Evolutionary conservation across 2,329 filamentous ascomycete genomes (phyloP).

Genomic region (Pseudogymnoascus sp.): DNA sequence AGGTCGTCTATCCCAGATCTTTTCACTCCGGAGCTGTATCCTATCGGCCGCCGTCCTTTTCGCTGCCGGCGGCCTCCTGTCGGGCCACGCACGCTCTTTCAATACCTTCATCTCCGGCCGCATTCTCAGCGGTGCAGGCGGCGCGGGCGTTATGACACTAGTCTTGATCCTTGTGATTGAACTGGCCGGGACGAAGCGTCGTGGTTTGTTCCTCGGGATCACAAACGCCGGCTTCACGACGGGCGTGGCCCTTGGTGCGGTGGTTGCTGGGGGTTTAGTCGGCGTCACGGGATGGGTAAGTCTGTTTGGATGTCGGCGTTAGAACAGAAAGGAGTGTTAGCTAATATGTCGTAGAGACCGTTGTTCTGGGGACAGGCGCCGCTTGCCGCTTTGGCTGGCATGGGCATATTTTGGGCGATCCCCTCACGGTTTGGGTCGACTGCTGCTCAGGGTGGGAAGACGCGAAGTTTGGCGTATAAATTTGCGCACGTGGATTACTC

Average conservation of each 20-base stretch:
- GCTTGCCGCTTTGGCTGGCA: constrained; percentile 51
- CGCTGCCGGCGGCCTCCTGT: constrained; percentile 56
- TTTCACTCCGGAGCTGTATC: constrained; percentile 60
- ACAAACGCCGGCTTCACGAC: constrained; percentile 67
- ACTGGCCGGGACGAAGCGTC: constrained; percentile 55
- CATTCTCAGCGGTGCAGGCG: constrained; percentile 60
- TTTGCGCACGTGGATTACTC: constrained; percentile 66
- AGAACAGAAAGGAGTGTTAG: background rate
- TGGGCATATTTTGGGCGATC: constrained; percentile 58
- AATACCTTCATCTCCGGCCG: constrained; percentile 61
- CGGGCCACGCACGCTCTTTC: constrained; percentile 53
- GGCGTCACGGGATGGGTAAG: constrained; percentile 63
- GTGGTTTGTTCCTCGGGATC: constrained; percentile 68
- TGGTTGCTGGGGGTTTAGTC: constrained; percentile 60
- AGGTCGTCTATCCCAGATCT: constrained; percentile 67
- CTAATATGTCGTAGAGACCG: constrained; percentile 46
- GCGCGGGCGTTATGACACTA: constrained; percentile 65
- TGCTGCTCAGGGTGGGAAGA: constrained; percentile 30
- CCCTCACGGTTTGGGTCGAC: constrained; percentile 39
- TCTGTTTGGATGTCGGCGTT: constrained; percentile 5
- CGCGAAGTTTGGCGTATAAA: constrained; percentile 40
- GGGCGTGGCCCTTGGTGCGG: constrained; percentile 64
- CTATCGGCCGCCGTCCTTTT: constrained; percentile 53
- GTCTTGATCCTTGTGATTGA: constrained; percentile 72
- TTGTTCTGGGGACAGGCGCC: constrained; percentile 70